phyloP scores from a whole-genome alignment of 352 stramenopile species.

The Pelagophyceae sp. region DNA sequence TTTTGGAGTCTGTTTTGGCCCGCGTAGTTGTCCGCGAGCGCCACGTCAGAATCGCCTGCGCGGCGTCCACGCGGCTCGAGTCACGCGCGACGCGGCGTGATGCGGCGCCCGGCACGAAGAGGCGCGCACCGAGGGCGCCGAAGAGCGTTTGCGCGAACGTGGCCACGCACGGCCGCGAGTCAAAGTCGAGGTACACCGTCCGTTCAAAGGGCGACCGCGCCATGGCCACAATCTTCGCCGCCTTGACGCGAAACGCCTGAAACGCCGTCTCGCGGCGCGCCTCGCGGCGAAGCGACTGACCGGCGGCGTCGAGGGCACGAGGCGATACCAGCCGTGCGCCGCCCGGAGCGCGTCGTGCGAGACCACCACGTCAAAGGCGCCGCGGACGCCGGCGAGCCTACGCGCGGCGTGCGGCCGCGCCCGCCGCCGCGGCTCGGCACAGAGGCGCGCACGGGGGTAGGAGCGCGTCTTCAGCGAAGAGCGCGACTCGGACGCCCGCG shows the following conservation, averaged over 20 bases:
- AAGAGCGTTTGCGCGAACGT: neutral
- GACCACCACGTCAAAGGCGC: constrained; percentile 1
- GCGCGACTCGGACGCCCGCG: neutral
- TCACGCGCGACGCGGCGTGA: too few species aligned
- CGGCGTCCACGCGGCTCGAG: too few species aligned
- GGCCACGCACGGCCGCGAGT: constrained; percentile 2
- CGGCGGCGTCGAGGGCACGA: neutral
- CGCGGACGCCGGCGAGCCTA: neutral
- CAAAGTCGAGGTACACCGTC: constrained; percentile 19
- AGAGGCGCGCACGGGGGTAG: neutral
- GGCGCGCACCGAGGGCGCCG: neutral
- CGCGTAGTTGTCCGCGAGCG: constrained; percentile 18
- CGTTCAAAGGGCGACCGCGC: constrained; percentile 14
- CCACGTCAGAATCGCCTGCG: neutral
- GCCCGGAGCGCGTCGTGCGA: neutral
- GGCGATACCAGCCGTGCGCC: neutral
- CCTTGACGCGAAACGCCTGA: constrained; percentile 15
- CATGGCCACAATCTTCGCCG: constrained; percentile 14
- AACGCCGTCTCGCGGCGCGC: neutral
- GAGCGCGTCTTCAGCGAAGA: neutral
- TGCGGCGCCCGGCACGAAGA: too few species aligned
- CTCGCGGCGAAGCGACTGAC: neutral
- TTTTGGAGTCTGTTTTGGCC: neutral
- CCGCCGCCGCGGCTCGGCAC: neutral
- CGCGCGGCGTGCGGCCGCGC: too few species aligned